Conservation (phyloP, 768 basidiomycete species). For the Phylloporus sp. region DNA sequence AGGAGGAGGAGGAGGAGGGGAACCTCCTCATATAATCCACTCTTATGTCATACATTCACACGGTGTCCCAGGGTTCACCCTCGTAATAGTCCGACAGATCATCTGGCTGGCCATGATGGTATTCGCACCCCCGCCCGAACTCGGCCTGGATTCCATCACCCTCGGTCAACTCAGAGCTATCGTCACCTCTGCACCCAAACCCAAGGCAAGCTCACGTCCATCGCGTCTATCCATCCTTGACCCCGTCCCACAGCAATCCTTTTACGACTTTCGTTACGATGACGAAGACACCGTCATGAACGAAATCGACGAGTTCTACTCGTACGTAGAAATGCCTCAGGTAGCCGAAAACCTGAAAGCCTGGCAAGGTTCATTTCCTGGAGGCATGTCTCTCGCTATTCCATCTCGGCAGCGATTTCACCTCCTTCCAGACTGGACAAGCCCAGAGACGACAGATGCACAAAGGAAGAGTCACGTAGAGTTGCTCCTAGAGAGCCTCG, state of each 20-base stretch:
- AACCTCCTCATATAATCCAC: neutral
- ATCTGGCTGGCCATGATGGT: conserved; percentile 36
- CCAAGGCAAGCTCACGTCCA: conserved; percentile 49
- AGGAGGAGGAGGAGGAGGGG: no score
- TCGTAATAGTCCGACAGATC: no score
- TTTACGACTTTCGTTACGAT: conserved; percentile 90
- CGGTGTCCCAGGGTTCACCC: conserved; percentile 3
- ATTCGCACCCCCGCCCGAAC: conserved; percentile 32
- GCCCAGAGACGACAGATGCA: conserved; percentile 43
- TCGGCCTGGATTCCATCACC: conserved; percentile 66
- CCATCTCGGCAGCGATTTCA: neutral
- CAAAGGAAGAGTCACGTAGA: conserved; percentile 73
- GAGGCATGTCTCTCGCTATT: conserved; percentile 44
- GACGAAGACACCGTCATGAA: conserved; percentile 95
- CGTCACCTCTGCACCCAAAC: conserved; percentile 64
- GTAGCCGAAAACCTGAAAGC: conserved; percentile 82
- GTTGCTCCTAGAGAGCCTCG: conserved; percentile 77
- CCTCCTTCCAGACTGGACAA: conserved; percentile 68
- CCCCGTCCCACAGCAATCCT: conserved; percentile 56
- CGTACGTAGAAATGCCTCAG: conserved; percentile 92
- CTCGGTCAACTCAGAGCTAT: conserved; percentile 76
- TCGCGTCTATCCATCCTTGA: conserved; percentile 17
- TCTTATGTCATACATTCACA: conserved; percentile 29
- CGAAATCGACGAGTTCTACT: conserved; percentile 97
- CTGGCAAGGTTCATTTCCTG: conserved; percentile 79